These are phyloP conservation scores for Russula vinacea DNA, from an alignment of 768 basidiomycete genomes.

Conservation along the genomic window DNA sequence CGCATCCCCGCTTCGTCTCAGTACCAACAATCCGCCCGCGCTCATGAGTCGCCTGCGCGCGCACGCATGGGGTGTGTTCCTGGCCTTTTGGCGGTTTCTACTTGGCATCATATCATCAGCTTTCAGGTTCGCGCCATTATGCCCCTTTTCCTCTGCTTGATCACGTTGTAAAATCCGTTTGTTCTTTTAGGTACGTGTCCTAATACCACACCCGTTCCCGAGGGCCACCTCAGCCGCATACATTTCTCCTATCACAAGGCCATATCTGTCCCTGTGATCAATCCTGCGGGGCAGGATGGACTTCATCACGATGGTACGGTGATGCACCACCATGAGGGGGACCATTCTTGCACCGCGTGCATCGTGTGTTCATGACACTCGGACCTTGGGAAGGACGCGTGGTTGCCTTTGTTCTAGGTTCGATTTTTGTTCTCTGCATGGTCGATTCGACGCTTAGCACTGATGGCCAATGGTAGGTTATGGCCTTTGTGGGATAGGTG, in stretches of 20 bases:
- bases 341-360: slow-evolving; percentile 46
- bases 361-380: slow-evolving; percentile 61
- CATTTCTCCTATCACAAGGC: slow-evolving; percentile 13
- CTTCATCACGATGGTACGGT: background rate
- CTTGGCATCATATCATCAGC: slow-evolving; percentile 55
- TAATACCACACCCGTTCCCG: too few species aligned
- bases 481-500: slow-evolving; percentile 81
- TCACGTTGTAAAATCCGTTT: background rate
- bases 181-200: slow-evolving; percentile 45
- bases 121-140: slow-evolving; percentile 50
- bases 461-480: slow-evolving; percentile 47
- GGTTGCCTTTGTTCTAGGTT: slow-evolving; percentile 79
- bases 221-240: slow-evolving; percentile 8
- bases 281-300: background rate
- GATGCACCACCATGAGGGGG: slow-evolving; percentile 5
- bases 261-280: background rate
- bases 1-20: slow-evolving; percentile 65
- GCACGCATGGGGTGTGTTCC: slow-evolving; percentile 49
- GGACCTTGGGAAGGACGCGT: slow-evolving; percentile 82
- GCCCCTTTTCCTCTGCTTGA: too few species aligned
- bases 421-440: slow-evolving; percentile 27
- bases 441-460: background rate
- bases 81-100: slow-evolving; percentile 64
- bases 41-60: slow-evolving; percentile 32
- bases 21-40: slow-evolving; percentile 44